These are phyloP conservation scores for Serendipita sp. DNA, from an alignment of 768 basidiomycete species.

Conservation along the genomic window DNA sequence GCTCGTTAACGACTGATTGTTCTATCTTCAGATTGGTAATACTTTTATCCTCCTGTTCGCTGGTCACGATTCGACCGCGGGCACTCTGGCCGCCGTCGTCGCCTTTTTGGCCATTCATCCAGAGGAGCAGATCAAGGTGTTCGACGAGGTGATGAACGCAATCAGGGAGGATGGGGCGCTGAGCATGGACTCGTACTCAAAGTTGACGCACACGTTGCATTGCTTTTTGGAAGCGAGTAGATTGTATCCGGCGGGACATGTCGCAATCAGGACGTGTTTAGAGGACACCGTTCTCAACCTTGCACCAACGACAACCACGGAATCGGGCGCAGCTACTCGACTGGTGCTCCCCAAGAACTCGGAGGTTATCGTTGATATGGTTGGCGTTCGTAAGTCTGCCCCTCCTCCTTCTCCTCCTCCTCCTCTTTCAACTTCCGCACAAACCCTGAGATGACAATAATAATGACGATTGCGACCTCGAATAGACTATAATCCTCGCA, in stretches of 20 bases:
- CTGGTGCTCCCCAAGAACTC: background rate
- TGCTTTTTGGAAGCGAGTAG: slow-evolving; percentile 20
- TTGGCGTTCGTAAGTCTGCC: slow-evolving; percentile 30
- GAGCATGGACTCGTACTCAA: slow-evolving; percentile 16
- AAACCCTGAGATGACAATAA: no score
- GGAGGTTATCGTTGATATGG: slow-evolving; percentile 29
- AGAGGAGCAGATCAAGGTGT: slow-evolving; percentile 21
- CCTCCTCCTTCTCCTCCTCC: background rate
- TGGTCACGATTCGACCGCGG: slow-evolving; percentile 21
- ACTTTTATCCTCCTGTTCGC: slow-evolving; percentile 13
- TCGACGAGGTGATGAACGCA: slow-evolving; percentile 19
- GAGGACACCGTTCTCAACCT: slow-evolving; percentile 11
- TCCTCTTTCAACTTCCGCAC: no score
- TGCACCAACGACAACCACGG: slow-evolving; percentile 7
- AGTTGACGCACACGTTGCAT: slow-evolving; percentile 20
- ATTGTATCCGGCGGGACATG: slow-evolving; percentile 21
- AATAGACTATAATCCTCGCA: slow-evolving; percentile 35
- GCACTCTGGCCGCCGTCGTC: slow-evolving; percentile 21
- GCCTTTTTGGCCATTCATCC: slow-evolving; percentile 20
- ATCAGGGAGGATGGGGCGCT: slow-evolving; percentile 10
- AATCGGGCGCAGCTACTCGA: background rate
- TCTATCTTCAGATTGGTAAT: slow-evolving; percentile 14
- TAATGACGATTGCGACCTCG: slow-evolving; percentile 11
- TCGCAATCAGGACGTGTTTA: slow-evolving; percentile 14
- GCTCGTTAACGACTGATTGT: no score